Percentiles rank a stretch among this genome's conserved stretches.
phyloP scores from a whole-genome alignment of 768 basidiomycete species.

The Mycena olivaceomarginata region DNA sequence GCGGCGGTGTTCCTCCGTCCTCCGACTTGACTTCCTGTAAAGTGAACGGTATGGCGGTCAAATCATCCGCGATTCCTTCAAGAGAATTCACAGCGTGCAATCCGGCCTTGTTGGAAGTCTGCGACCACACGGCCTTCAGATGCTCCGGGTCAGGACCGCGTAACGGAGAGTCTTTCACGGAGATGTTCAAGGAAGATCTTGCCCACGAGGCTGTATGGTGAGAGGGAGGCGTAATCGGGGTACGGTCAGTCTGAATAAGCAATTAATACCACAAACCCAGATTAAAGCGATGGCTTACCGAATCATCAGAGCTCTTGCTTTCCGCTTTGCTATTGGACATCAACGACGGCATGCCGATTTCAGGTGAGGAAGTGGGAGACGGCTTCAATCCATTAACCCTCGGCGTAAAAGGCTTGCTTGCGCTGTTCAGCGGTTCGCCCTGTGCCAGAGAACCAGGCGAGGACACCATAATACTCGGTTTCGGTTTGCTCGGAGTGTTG shows the following conservation, averaged over 20 bases:
- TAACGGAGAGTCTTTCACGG: constrained; percentile 78
- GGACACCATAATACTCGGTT: constrained; percentile 50
- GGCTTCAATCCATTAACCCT: constrained; percentile 31
- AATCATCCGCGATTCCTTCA: constrained; percentile 89
- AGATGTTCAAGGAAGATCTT: constrained; percentile 71
- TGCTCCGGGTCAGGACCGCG: constrained; percentile 89
- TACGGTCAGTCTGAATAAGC: constrained; percentile 61
- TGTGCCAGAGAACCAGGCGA: constrained; percentile 36
- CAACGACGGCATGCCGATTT: constrained; percentile 51
- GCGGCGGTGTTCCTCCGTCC: constrained; percentile 88
- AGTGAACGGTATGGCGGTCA: constrained; percentile 86
- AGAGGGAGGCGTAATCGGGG: constrained; percentile 68
- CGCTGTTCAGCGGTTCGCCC: constrained; percentile 43
- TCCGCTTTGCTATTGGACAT: constrained; percentile 62
- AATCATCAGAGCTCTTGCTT: constrained; percentile 71
- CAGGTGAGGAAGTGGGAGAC: constrained; percentile 45
- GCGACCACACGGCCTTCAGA: constrained; percentile 90
- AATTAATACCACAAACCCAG: constrained; percentile 29
- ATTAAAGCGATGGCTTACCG: constrained; percentile 61
- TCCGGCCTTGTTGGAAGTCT: constrained; percentile 82
- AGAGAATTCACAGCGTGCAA: constrained; percentile 85
- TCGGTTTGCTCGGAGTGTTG: constrained; percentile 43
- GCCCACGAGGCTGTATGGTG: constrained; percentile 71
- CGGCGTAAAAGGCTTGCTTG: constrained; percentile 44
- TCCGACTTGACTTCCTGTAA: constrained; percentile 92